Evolutionary conservation across 495 filamentous ascomycete species (phyloP).

Genomic region (Cercophora sp.): DNA sequence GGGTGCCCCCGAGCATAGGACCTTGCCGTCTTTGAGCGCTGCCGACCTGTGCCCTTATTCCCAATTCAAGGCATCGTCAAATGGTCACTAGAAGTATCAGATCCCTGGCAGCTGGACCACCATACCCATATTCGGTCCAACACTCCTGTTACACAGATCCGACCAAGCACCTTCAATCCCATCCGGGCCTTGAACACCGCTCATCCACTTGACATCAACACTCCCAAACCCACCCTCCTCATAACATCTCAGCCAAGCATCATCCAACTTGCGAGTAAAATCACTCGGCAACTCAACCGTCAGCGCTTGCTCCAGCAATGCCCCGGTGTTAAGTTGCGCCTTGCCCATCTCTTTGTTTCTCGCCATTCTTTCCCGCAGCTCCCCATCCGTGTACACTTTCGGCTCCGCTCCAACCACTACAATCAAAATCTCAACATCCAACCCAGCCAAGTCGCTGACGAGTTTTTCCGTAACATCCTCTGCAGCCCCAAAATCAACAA

Average conservation of each 20-base stretch:
- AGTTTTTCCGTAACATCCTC: neutral
- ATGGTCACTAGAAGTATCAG: too few species aligned
- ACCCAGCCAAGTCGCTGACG: neutral
- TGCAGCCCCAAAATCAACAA: slow-evolving; percentile 9
- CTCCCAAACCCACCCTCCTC: neutral
- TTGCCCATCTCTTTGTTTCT: neutral
- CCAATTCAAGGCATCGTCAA: too few species aligned
- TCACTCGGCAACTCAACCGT: neutral
- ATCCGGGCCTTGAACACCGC: neutral
- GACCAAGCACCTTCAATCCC: slow-evolving; percentile 7
- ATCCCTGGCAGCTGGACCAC: neutral
- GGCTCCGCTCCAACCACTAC: slow-evolving; percentile 4
- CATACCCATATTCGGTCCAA: neutral
- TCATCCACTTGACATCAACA: neutral
- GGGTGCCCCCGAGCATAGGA: too few species aligned
- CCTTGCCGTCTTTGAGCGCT: too few species aligned
- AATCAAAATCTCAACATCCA: neutral
- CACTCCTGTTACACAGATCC: neutral
- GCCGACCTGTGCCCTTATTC: too few species aligned
- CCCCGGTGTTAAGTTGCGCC: slow-evolving; percentile 5
- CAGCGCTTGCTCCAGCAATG: neutral
- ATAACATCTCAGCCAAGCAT: slow-evolving; percentile 6
- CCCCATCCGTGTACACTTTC: slow-evolving; percentile 7
- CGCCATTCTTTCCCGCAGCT: neutral
- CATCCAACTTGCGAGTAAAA: neutral